Evolutionary conservation across 768 basidiomycete genomes (phyloP).

Genomic region (Amanita muscaria): DNA sequence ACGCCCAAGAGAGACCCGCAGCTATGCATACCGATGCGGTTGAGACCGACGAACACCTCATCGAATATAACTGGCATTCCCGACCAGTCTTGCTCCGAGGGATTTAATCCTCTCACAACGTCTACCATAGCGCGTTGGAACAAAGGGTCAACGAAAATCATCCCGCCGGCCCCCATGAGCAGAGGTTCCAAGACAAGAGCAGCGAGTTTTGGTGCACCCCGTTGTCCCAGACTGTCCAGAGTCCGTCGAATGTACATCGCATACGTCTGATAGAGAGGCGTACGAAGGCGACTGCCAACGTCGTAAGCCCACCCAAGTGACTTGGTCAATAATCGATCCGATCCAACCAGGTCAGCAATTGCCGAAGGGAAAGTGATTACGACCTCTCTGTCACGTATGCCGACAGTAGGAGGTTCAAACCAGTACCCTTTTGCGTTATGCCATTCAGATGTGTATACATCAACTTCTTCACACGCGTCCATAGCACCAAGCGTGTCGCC

Average conservation of each 20-base stretch:
- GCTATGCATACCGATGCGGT: conserved; percentile 72
- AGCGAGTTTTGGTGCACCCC: conserved; percentile 41
- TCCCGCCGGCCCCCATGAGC: conserved; percentile 92
- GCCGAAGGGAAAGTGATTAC: conserved; percentile 46
- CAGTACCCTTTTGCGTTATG: conserved; percentile 87
- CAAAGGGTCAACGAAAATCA: conserved; percentile 95
- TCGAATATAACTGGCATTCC: conserved; percentile 91
- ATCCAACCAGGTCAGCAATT: conserved; percentile 26
- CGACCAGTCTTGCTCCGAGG: conserved; percentile 31
- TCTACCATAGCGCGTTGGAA: conserved; percentile 88
- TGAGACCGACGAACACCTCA: conserved; percentile 92
- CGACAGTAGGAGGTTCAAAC: conserved; percentile 83
- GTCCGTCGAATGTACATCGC: conserved; percentile 44
- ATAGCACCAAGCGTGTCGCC: conserved; percentile 97
- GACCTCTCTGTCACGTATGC: conserved; percentile 51
- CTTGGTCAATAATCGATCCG: conserved; percentile 24
- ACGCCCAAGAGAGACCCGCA: conserved; percentile 57
- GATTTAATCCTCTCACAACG: conserved; percentile 45
- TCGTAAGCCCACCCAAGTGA: conserved; percentile 63
- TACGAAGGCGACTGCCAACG: conserved; percentile 47
- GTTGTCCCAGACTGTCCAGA: conserved; percentile 36
- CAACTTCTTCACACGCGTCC: conserved; percentile 82
- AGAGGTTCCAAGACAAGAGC: conserved; percentile 88
- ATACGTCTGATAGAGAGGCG: conserved; percentile 59
- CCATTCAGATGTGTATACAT: conserved; percentile 94